Conservation (phyloP, 2,329 filamentous ascomycete species). For the Aspergillus awamori region DNA sequence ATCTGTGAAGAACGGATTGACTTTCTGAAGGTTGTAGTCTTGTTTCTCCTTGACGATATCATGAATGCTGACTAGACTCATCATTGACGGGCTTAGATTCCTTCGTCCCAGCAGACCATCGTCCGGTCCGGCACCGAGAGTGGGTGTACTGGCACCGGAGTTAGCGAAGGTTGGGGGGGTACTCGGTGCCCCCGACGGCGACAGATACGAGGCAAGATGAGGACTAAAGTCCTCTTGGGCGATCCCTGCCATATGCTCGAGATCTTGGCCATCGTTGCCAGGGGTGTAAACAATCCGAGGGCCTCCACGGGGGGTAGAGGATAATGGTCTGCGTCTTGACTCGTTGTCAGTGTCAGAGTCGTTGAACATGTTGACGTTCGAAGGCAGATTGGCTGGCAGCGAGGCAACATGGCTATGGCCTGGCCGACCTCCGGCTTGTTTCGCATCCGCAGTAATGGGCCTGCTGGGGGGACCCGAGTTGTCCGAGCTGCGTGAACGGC, state of each 20-base stretch:
- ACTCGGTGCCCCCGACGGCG: neutral
- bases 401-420: slow-evolving; percentile 1
- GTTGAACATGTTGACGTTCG: neutral
- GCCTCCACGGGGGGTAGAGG: neutral
- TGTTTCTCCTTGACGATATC: slow-evolving; percentile 62
- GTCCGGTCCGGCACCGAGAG: neutral
- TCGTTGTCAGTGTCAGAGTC: slow-evolving; percentile 2
- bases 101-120: slow-evolving; percentile 2
- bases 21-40: slow-evolving; percentile 64
- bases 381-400: neutral
- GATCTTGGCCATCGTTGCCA: neutral
- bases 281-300: neutral
- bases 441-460: neutral
- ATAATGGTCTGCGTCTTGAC: neutral
- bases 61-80: slow-evolving; percentile 43
- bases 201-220: neutral
- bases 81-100: slow-evolving; percentile 1
- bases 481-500: slow-evolving; percentile 5
- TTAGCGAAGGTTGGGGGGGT: neutral
- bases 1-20: slow-evolving; percentile 69
- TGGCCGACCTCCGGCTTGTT: neutral
- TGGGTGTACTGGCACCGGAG: slow-evolving; percentile 1
- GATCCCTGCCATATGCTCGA: neutral
- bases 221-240: neutral
- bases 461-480: neutral